Evolutionary conservation across 1,139 yeast genomes (phyloP), one percentile per base, ranked within the genome.

Genomic region (Kodamaea suecica): DNA sequence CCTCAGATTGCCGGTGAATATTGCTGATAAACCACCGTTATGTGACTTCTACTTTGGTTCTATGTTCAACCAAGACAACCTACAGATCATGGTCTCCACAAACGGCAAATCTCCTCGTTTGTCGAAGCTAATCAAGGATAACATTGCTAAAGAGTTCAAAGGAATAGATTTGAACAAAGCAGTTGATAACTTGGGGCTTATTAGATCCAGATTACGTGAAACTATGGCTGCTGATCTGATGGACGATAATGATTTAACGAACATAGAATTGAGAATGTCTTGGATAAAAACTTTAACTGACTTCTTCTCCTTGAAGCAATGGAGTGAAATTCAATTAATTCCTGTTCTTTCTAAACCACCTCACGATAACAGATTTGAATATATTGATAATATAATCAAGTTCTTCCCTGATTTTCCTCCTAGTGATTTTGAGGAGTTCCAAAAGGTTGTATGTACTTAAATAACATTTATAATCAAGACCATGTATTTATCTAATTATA

Each of bases 11-110:
- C 85, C 86, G 12, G 88, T 84, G 23, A 86, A 86, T 53, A 82
- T 85, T 29, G 95, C 95, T 2, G 95, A 86, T 55, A 84, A 84
- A 43, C 95, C 95, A 2, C 74, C 76, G 11, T 62, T 80, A 42
- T 86, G 95, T 61, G 95, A 86, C 55, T 86, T 84, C 55, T 86
- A 84, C 61, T 86, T 85, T 57, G 95, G 95, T 1, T 77, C 90
- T 17, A 80, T 83, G 69, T 79, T 78, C 52, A 73, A 84, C 50
- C 77, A 76, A 42, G 95, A 88, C n/a, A 78, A 80, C 17, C 62
- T 86, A 33, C 95, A 84, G 52, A 73, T 86, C 23, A 82, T 86
- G 88, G 82, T 86, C 7, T 78, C 87, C 23, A 84, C 95, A 14
- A 84, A 84, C 52, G 95, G 95, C 6, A 77, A 80, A 48, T 82